Conservation (phyloP, 768 basidiomycete genomes). For the Chalciporus chontae region DNA sequence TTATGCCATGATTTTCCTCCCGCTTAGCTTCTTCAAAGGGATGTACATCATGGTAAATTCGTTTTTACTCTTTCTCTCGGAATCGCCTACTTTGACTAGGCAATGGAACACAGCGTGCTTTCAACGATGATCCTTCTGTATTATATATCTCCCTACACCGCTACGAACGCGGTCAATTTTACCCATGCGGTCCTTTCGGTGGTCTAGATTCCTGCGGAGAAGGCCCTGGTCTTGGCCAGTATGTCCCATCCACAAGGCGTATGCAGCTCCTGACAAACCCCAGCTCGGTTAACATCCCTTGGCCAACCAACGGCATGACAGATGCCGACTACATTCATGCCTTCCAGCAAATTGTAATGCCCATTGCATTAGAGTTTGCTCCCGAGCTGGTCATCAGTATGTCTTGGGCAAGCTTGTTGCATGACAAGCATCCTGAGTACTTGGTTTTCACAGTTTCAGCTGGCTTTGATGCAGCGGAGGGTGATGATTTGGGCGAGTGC, state of each 20-base stretch:
- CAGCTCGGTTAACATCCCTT: slow-evolving; percentile 95
- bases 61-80: background rate
- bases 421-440: background rate
- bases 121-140: slow-evolving; percentile 88
- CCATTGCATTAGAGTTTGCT: slow-evolving; percentile 93
- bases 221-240: slow-evolving; percentile 84
- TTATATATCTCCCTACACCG: slow-evolving; percentile 95
- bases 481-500: slow-evolving; percentile 90
- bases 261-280: slow-evolving; percentile 9
- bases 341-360: slow-evolving; percentile 94
- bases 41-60: slow-evolving; percentile 83
- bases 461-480: slow-evolving; percentile 94
- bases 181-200: slow-evolving; percentile 91
- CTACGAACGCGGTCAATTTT: slow-evolving; percentile 88
- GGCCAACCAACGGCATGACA: slow-evolving; percentile 84
- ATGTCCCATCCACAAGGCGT: slow-evolving; percentile 31
- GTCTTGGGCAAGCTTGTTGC: slow-evolving; percentile 25
- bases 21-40: slow-evolving; percentile 50
- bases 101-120: slow-evolving; percentile 95
- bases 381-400: slow-evolving; percentile 94
- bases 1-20: slow-evolving; percentile 2
- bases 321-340: slow-evolving; percentile 97
- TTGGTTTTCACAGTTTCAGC: slow-evolving; percentile 70
- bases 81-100: slow-evolving; percentile 44
- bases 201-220: slow-evolving; percentile 82